Conservation (phyloP, 2,329 filamentous ascomycete species). For the Coleophoma eucalyptorum region DNA sequence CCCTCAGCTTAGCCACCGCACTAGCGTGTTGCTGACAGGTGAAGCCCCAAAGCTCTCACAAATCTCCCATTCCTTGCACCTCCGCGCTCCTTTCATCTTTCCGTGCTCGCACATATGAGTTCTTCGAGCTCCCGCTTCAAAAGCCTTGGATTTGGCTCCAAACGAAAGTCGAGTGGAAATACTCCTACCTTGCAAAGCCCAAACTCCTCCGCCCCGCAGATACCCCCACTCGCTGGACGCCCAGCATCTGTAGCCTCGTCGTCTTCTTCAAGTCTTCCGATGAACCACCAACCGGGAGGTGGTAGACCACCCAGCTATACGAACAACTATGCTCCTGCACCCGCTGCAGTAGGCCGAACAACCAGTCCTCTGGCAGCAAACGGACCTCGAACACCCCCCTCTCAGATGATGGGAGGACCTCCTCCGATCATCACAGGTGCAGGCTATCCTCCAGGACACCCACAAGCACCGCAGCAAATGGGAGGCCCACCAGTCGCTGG, state of each 20-base stretch:
- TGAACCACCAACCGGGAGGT: slow-evolving; percentile 59
- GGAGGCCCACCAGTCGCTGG: slow-evolving; percentile 18
- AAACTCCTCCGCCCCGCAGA: slow-evolving; percentile 20
- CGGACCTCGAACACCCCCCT: slow-evolving; percentile 26
- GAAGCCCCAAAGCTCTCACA: background rate
- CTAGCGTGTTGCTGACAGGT: background rate
- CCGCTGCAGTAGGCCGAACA: slow-evolving; percentile 45
- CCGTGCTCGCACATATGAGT: slow-evolving; percentile 53
- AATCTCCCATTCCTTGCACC: slow-evolving; percentile 16
- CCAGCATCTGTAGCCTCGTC: slow-evolving; percentile 42
- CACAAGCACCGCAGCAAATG: slow-evolving; percentile 36
- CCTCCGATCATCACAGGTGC: slow-evolving; percentile 64
- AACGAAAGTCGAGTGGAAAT: slow-evolving; percentile 68
- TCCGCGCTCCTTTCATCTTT: slow-evolving; percentile 24
- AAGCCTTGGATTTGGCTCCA: slow-evolving; percentile 71
- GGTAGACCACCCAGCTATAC: slow-evolving; percentile 63
- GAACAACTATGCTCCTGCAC: slow-evolving; percentile 48
- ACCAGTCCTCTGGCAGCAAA: slow-evolving; percentile 30
- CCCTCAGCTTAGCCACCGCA: background rate
- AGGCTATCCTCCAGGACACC: slow-evolving; percentile 53
- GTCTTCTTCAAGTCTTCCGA: slow-evolving; percentile 49
- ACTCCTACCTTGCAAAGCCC: slow-evolving; percentile 36
- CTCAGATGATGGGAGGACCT: slow-evolving; percentile 48
- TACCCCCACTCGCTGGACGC: slow-evolving; percentile 17
- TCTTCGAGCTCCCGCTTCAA: slow-evolving; percentile 78